These are phyloP conservation scores for Diatrype stigma DNA, from an alignment of 2,329 filamentous ascomycete species.

Conservation along the genomic window DNA sequence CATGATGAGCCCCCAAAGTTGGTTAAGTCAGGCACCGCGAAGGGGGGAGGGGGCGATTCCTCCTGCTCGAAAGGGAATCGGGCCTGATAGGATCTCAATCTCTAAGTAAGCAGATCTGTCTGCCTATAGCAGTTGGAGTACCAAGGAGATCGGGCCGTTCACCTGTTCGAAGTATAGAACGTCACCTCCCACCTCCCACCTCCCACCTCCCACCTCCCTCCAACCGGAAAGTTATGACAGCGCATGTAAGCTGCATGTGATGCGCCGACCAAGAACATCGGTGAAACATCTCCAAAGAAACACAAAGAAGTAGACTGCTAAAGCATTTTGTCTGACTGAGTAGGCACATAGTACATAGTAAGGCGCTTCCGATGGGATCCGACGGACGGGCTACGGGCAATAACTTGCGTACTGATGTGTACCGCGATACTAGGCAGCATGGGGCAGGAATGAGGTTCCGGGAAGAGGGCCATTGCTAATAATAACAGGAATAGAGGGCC, in stretches of 20 bases:
- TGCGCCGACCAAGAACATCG: not conserved
- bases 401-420: too few species aligned
- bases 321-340: too few species aligned
- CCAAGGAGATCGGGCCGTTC: conserved; percentile 17
- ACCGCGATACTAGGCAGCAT: too few species aligned
- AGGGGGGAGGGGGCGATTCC: conserved; percentile 6
- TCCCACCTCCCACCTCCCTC: too few species aligned
- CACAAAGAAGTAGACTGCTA: too few species aligned
- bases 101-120: conserved; percentile 5
- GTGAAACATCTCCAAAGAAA: not conserved
- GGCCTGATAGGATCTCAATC: conserved; percentile 18
- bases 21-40: conserved; percentile 10
- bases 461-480: not conserved
- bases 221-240: not conserved
- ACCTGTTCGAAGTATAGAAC: not conserved
- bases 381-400: too few species aligned
- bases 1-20: conserved; percentile 3
- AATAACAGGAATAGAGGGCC: not conserved
- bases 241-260: not conserved
- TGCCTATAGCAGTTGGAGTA: too few species aligned
- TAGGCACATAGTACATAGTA: too few species aligned
- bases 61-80: conserved; percentile 27
- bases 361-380: too few species aligned
- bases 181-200: too few species aligned
- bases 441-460: too few species aligned